Evolutionary conservation across 305 asterid species (phyloP), one percentile per base, ranked within the genome.

Genomic region (Fraxinus sp.): DNA sequence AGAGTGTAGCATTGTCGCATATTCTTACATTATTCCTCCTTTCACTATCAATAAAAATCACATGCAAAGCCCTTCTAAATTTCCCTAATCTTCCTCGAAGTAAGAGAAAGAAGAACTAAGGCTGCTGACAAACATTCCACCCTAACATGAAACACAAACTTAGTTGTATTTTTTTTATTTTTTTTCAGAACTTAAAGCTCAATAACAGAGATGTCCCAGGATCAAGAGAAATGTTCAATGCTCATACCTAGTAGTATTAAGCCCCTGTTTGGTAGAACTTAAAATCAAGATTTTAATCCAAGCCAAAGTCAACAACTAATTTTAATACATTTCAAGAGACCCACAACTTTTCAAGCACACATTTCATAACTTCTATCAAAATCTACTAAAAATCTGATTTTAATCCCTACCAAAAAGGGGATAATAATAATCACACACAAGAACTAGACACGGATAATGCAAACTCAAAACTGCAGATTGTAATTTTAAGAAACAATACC

Each of bases 401-500:
- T 49, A 49, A 49, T 49, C 20, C 59, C 59, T 16, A 49, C 59
- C 59, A 49, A 49, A 49, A 49, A 49, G 59, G 59, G 59, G 59
- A 18, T 14, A 22, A 78, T 4, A 84, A 44, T 9, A 77, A 37
- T 71, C 22, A 28, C 74, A 26, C 74, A 26, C 74, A 68, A 68
- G 77, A 33, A 16, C 16, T 36, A n/a, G 77, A 72, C 76, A 70
- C 52, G 4, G 52, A 72, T 62, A 44, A 18, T 28, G 14, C 26
- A 37, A 10, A 36, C 71, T 68, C 78, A 4, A 4, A 35, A 72
- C 52, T n/a, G 20, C 49, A 72, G 14, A 72, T 35, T 57, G 70
- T 74, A 59, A 49, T 41, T 81, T 73, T 16, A 70, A 75, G 66
- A 57, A 36, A 59, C 28, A 80, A 62, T 91, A 97, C 99, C 98